Evolutionary conservation across 2,329 filamentous ascomycete genomes (phyloP).

Genomic region (Cephalotrichum gorgonifer): DNA sequence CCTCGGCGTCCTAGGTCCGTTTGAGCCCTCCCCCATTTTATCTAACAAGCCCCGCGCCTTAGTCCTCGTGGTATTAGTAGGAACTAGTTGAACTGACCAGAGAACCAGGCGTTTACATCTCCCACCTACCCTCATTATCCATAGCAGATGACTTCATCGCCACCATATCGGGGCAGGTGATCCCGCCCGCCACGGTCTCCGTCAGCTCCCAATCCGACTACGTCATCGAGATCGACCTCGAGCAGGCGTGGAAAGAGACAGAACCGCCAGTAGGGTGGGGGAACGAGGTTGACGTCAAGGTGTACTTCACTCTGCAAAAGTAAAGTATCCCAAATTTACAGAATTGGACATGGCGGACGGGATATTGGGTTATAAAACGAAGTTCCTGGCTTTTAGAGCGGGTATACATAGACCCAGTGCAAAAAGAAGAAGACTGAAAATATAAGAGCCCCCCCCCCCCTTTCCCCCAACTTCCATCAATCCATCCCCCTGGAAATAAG

Average conservation of each 20-base stretch:
- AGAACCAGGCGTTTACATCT: slow-evolving; percentile 63
- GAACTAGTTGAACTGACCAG: slow-evolving; percentile 4
- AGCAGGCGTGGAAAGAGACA: slow-evolving; percentile 68
- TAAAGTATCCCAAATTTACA: background rate
- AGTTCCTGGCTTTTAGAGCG: too few species aligned
- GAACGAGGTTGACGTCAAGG: slow-evolving; percentile 65
- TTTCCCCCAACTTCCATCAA: too few species aligned
- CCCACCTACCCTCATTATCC: slow-evolving; percentile 48
- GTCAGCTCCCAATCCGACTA: slow-evolving; percentile 38
- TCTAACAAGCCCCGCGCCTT: background rate
- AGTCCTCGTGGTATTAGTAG: background rate
- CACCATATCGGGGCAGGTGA: slow-evolving; percentile 59
- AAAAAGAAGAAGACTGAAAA: too few species aligned
- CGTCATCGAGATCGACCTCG: slow-evolving; percentile 69
- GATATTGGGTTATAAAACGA: too few species aligned
- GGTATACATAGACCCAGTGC: too few species aligned
- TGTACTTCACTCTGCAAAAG: slow-evolving; percentile 37
- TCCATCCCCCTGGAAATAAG: too few species aligned
- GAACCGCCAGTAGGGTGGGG: slow-evolving; percentile 62
- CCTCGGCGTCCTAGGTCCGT: slow-evolving; percentile 59
- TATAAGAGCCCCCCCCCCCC: too few species aligned
- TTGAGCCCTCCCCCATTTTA: too few species aligned
- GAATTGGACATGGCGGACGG: too few species aligned
- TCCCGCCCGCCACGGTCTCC: slow-evolving; percentile 57
- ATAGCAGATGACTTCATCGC: slow-evolving; percentile 61